These are phyloP conservation scores for Alnus glutinosa DNA, from an alignment of 306 rosid genomes.

Conservation along the genomic window DNA sequence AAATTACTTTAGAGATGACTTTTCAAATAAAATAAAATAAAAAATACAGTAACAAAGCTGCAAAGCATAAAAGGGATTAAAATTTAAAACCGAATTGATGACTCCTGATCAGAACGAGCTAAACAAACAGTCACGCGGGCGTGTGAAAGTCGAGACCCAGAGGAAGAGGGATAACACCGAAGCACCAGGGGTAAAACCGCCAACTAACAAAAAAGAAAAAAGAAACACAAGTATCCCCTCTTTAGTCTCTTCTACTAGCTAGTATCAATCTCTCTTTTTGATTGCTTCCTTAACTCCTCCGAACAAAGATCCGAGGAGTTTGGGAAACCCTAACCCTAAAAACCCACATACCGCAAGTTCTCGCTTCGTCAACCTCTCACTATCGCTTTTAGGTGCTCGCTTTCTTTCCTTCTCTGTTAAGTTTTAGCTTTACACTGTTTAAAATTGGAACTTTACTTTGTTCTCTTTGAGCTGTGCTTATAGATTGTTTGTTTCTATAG, in stretches of 20 bases:
- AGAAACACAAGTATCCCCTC: constrained; percentile 5
- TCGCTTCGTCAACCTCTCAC: constrained; percentile 18
- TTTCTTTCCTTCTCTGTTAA: not conserved
- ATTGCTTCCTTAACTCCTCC: constrained; percentile 32
- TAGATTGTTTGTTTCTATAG: not conserved
- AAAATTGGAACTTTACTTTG: not conserved
- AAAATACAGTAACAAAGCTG: too few relatives aligned
- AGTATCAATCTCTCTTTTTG: constrained; percentile 2
- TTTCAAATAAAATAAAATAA: too few relatives aligned
- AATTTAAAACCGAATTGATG: too few relatives aligned
- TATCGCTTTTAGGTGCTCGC: constrained; percentile 25
- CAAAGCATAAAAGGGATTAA: too few relatives aligned
- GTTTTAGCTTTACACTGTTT: constrained; percentile 1
- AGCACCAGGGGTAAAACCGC: constrained; percentile 32
- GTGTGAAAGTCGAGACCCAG: too few relatives aligned
- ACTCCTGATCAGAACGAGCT: too few relatives aligned
- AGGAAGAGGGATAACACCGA: too few relatives aligned
- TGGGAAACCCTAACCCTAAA: constrained; percentile 35
- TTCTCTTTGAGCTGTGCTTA: not conserved
- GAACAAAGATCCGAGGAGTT: constrained; percentile 45
- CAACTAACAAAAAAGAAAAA: not conserved
- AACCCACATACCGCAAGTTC: not conserved
- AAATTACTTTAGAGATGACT: too few relatives aligned
- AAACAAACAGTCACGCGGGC: too few relatives aligned
- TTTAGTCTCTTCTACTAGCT: constrained; percentile 11